Evolutionary conservation across 2,329 filamentous ascomycete species (phyloP).

Genomic region (Plectosphaerella sp.): DNA sequence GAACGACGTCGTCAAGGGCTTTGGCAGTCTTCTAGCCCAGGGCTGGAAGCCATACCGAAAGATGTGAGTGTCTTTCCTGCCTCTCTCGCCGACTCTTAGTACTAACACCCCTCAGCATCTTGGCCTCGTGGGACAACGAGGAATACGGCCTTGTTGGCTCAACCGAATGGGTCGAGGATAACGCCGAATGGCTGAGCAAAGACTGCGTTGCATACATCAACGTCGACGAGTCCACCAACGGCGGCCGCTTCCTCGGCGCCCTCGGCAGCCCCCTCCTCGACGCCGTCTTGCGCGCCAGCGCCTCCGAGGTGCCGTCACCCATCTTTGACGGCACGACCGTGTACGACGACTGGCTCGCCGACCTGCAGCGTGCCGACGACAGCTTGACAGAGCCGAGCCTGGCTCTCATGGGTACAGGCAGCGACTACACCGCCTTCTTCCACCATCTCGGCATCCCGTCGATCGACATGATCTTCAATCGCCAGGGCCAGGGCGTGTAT

Average conservation of each 20-base stretch:
- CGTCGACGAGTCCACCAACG: constrained; percentile 40
- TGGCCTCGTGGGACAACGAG: constrained; percentile 59
- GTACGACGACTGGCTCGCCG: constrained; percentile 37
- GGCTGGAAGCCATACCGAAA: constrained; percentile 60
- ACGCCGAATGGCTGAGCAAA: constrained; percentile 59
- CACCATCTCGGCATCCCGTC: constrained; percentile 53
- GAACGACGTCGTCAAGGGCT: constrained; percentile 64
- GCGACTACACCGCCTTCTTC: constrained; percentile 57
- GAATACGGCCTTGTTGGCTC: constrained; percentile 70
- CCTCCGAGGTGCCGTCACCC: constrained; percentile 39
- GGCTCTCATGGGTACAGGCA: constrained; percentile 51
- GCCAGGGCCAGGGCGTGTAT: constrained; percentile 38
- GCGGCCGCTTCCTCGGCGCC: constrained; percentile 48
- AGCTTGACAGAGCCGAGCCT: constrained; percentile 32
- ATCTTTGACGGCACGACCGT: constrained; percentile 41
- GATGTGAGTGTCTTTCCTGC: neutral
- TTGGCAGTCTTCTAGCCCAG: constrained; percentile 56
- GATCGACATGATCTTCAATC: constrained; percentile 45
- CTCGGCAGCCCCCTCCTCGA: constrained; percentile 58
- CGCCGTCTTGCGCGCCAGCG: constrained; percentile 51
- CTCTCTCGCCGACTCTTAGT: neutral
- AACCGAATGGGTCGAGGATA: constrained; percentile 74
- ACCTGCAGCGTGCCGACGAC: neutral
- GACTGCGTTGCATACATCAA: constrained; percentile 56
- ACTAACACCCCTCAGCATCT: constrained; percentile 45